These are phyloP conservation scores for Oryza australiensis DNA, from an alignment of 176 grass and related monocot genomes.

Conservation along the genomic window DNA sequence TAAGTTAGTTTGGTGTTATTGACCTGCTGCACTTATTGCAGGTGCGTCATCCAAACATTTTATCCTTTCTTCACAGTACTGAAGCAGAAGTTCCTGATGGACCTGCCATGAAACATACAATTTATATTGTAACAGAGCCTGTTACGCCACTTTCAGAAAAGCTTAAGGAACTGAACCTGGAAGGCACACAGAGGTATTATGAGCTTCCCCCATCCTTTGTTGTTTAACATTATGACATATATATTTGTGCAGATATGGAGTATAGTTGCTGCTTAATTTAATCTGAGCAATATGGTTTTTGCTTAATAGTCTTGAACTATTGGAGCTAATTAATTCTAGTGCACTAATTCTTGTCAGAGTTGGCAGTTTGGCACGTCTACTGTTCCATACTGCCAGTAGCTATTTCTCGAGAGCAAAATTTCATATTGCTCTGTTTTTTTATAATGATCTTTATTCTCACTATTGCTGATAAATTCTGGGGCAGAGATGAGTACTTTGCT, in stretches of 20 bases:
- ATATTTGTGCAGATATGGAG: background rate
- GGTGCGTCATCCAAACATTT: slow-evolving; percentile 99
- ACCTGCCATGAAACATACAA: slow-evolving; percentile 71
- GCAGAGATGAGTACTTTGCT: slow-evolving; percentile 97
- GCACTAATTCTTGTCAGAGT: background rate
- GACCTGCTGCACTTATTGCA: slow-evolving; percentile 39
- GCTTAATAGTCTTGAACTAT: background rate
- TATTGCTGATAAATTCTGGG: slow-evolving; percentile 30
- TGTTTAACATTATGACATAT: slow-evolving; percentile 30
- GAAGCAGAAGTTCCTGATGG: slow-evolving; percentile 89
- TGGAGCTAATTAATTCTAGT: background rate
- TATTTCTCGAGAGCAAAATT: slow-evolving; percentile 1
- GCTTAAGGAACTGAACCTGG: slow-evolving; percentile 86
- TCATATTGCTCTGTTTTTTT: background rate
- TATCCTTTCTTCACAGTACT: slow-evolving; percentile 96
- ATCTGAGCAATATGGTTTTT: slow-evolving; percentile 6
- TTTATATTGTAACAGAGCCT: slow-evolving; percentile 97
- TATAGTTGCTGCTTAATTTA: background rate
- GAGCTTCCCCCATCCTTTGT: slow-evolving; percentile 19
- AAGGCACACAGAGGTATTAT: slow-evolving; percentile 85
- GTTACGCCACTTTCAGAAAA: slow-evolving; percentile 95
- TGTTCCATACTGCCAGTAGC: background rate
- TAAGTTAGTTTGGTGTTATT: slow-evolving; percentile 19
- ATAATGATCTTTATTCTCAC: slow-evolving; percentile 15
- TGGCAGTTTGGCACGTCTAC: background rate